phyloP scores from a whole-genome alignment of 1,284 basidiomycete species.

The Thelephora terrestris region DNA sequence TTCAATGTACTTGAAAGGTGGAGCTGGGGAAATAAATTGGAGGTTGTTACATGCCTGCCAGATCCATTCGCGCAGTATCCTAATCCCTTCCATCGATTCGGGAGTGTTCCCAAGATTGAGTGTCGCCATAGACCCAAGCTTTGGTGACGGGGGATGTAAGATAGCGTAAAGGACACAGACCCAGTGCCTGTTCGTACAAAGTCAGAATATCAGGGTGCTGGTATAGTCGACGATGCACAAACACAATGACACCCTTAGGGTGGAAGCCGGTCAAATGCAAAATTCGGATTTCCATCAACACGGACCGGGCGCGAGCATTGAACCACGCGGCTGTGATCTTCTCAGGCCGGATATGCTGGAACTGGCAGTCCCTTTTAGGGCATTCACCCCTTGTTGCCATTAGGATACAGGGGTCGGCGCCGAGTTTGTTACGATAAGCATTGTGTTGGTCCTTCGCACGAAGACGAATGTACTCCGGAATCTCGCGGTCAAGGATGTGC shows the following conservation, averaged over 20 bases:
- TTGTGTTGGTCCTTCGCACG: neutral
- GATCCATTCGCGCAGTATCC: neutral
- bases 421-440: neutral
- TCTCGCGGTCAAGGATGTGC: neutral
- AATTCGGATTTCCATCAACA: neutral
- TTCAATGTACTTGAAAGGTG: neutral
- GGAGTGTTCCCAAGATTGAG: neutral
- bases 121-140: neutral
- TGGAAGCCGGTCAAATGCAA: neutral
- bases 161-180: neutral
- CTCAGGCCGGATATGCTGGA: neutral
- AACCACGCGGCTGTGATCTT: neutral
- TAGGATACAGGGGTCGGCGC: neutral
- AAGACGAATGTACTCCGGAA: neutral
- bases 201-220: neutral
- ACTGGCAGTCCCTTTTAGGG: neutral
- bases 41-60: neutral
- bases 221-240: neutral
- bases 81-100: neutral
- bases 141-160: neutral
- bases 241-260: neutral
- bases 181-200: neutral
- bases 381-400: neutral
- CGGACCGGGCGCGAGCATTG: neutral
- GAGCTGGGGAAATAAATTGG: too few species aligned